phyloP scores from a whole-genome alignment of 352 stramenopile genomes.

The Phytophthora quininea region DNA sequence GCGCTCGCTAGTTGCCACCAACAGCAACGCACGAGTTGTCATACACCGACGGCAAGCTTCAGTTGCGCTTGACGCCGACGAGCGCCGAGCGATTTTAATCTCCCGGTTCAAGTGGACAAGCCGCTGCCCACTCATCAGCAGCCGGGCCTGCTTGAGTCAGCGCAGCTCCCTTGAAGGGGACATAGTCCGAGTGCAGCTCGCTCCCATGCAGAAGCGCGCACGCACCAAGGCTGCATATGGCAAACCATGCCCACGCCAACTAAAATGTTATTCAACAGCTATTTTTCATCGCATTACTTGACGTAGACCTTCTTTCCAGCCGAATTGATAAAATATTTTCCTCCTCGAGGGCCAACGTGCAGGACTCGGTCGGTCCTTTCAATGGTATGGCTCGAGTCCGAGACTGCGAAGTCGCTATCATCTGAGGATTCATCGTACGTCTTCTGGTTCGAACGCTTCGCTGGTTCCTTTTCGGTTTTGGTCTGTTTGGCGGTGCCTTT shows the following conservation, averaged over 20 bases:
- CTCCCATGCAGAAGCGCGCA: too few species aligned
- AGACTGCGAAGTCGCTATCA: constrained; percentile 29
- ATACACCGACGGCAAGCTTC: too few species aligned
- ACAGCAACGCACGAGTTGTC: too few species aligned
- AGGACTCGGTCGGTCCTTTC: constrained; percentile 9
- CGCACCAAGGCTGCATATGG: too few species aligned
- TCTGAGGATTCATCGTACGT: constrained; percentile 10
- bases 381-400: constrained; percentile 2
- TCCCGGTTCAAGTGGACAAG: neutral
- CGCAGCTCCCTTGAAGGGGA: constrained; percentile 2
- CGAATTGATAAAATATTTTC: constrained; percentile 37
- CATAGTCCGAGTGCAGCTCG: neutral
- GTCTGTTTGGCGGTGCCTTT: constrained; percentile 10
- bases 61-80: too few species aligned
- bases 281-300: constrained; percentile 13
- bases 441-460: constrained; percentile 7
- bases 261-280: too few species aligned
- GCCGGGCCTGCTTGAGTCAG: neutral
- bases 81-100: neutral
- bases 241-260: too few species aligned
- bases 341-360: constrained; percentile 33
- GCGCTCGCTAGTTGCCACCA: too few species aligned
- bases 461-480: constrained; percentile 6
- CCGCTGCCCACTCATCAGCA: neutral
- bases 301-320: constrained; percentile 38